phyloP scores from a whole-genome alignment of 1,139 yeast genomes.

The Hemisphaericaspora xylanilytica region DNA sequence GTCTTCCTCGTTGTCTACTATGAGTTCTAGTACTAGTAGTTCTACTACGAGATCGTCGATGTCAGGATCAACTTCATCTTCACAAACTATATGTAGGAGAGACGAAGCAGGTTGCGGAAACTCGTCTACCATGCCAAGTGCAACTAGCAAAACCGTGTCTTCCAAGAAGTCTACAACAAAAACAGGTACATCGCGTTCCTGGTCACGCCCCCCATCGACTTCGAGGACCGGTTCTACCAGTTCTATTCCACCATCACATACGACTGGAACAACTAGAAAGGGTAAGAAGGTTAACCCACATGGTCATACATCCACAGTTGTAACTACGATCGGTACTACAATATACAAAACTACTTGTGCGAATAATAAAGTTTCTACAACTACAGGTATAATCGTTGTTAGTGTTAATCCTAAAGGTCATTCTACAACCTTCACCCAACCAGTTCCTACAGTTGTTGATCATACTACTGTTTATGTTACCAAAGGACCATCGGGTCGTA shows the following conservation, averaged over 20 bases:
- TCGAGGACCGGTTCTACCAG: background rate
- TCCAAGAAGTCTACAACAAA: background rate
- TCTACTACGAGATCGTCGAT: too few species aligned
- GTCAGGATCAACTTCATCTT: too few species aligned
- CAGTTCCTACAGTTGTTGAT: constrained; percentile 1
- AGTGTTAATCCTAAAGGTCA: constrained; percentile 2
- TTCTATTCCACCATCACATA: background rate
- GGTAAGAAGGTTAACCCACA: background rate
- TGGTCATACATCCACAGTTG: background rate
- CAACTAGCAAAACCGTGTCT: background rate
- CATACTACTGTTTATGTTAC: constrained; percentile 3
- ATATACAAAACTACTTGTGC: constrained; percentile 2
- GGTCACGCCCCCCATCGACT: background rate
- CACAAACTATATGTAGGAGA: constrained; percentile 1
- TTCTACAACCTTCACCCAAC: constrained; percentile 1
- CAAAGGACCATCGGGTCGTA: background rate
- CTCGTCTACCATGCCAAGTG: background rate
- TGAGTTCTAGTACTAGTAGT: too few species aligned
- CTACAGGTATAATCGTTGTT: constrained; percentile 5
- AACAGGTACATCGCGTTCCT: background rate
- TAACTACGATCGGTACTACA: constrained; percentile 5
- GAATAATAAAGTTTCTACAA: background rate
- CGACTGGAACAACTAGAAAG: background rate
- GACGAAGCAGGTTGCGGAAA: constrained; percentile 2
- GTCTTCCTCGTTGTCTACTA: too few species aligned